Conservation (phyloP, 768 basidiomycete genomes). For the Trametopsis cervina region DNA sequence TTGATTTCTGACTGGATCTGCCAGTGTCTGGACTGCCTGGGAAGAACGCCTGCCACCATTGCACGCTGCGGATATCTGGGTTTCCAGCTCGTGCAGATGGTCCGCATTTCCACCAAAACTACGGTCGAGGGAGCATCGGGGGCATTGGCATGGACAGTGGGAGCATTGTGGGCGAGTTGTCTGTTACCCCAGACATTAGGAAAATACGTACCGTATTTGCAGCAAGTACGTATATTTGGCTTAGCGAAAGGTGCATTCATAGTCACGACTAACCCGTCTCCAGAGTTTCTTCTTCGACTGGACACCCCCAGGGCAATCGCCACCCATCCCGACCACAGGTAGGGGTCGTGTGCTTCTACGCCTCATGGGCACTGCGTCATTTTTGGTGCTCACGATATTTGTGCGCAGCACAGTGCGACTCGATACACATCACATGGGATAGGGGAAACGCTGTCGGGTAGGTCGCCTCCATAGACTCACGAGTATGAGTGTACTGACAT, state of each 20-base stretch:
- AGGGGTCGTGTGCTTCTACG: neutral
- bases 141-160: neutral
- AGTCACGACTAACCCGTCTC: neutral
- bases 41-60: neutral
- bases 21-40: too few relatives aligned
- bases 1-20: too few relatives aligned
- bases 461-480: neutral
- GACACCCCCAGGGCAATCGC: constrained; percentile 20
- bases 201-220: constrained; percentile 9
- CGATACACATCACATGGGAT: constrained; percentile 24
- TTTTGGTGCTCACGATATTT: constrained; percentile 1
- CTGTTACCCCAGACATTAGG: constrained; percentile 4
- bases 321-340: constrained; percentile 28
- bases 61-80: neutral
- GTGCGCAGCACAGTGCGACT: constrained; percentile 26
- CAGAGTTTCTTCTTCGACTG: constrained; percentile 28
- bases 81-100: neutral
- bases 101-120: neutral
- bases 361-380: neutral
- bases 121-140: neutral
- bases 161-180: constrained; percentile 2
- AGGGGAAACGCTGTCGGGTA: constrained; percentile 23
- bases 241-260: neutral
- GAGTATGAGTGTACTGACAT: constrained; percentile 2
- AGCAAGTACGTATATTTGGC: constrained; percentile 3